A percentile compares a stretch with the other conserved stretches of the same genome.
These are phyloP conservation scores for Linnemannia elongata DNA, from an alignment of 192 early-diverging fungal genomes.

Conservation along the genomic window DNA sequence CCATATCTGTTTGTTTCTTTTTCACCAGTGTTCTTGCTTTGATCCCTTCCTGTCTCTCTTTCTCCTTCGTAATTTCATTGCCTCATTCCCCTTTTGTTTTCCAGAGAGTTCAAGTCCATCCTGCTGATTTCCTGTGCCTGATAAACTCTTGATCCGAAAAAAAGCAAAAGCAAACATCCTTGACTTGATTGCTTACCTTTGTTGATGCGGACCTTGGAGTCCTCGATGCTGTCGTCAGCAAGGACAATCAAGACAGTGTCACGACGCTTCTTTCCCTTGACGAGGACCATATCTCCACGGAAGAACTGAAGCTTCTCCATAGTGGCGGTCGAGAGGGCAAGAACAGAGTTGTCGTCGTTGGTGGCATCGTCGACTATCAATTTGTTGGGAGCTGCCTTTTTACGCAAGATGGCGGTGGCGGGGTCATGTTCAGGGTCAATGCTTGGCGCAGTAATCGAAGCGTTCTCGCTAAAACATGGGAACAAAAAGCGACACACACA, in stretches of 20 bases:
- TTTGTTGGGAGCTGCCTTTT: slow-evolving; percentile 98
- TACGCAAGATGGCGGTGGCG: slow-evolving; percentile 95
- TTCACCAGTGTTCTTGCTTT: no score
- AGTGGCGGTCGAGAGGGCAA: slow-evolving; percentile 88
- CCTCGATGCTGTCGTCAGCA: slow-evolving; percentile 92
- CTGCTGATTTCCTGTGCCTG: not conserved
- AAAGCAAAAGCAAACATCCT: not conserved
- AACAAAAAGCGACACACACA: not conserved
- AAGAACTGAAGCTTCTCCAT: slow-evolving; percentile 95
- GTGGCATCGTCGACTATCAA: slow-evolving; percentile 97
- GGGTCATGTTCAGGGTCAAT: slow-evolving; percentile 82
- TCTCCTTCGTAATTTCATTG: not conserved
- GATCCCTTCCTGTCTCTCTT: no score
- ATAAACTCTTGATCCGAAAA: not conserved
- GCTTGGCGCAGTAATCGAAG: slow-evolving; percentile 61
- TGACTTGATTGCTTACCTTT: slow-evolving; percentile 65
- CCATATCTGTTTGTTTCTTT: no score
- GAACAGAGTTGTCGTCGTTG: slow-evolving; percentile 98
- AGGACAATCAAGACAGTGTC: slow-evolving; percentile 97
- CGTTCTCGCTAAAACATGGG: slow-evolving; percentile 62
- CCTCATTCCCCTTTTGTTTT: no score
- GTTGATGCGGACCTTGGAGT: slow-evolving; percentile 95
- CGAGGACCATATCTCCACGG: slow-evolving; percentile 94
- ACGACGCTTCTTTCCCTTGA: slow-evolving; percentile 98
- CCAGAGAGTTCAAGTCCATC: not conserved